Conservation (phyloP, 495 filamentous ascomycete genomes). For the Daldinia bambusicola region DNA sequence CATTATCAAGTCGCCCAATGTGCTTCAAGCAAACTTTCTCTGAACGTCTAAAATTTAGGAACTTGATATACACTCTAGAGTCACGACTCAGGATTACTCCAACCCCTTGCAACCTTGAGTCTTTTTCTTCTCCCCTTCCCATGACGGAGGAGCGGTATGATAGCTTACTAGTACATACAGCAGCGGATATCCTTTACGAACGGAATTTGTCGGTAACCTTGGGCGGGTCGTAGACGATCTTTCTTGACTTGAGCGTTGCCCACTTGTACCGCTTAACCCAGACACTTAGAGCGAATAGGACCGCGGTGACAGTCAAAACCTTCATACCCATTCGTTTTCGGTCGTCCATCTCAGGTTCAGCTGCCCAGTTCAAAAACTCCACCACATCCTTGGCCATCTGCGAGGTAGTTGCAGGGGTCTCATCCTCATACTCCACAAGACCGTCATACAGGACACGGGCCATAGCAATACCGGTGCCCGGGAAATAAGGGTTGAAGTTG, state of each 20-base stretch:
- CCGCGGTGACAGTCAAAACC: conserved; percentile 78
- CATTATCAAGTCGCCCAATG: conserved; percentile 25
- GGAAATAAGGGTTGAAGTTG: conserved; percentile 99
- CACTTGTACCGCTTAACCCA: conserved; percentile 99
- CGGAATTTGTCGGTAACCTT: conserved; percentile 52
- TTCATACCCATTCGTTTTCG: conserved; percentile 99
- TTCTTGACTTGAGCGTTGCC: conserved; percentile 92
- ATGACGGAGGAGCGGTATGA: conserved; percentile 50
- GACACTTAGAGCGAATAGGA: conserved; percentile 85
- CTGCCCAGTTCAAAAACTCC: conserved; percentile 99
- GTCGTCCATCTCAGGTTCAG: conserved; percentile 98
- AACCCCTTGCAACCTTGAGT: conserved; percentile 36
- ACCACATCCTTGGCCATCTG: conserved; percentile 99
- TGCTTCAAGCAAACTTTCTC: conserved; percentile 28
- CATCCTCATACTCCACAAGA: conserved; percentile 98
- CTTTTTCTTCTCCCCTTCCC: conserved; percentile 49
- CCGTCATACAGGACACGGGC: conserved; percentile 97
- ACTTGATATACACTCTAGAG: conserved; percentile 53
- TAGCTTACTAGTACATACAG: conserved; percentile 59
- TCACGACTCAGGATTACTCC: conserved; percentile 43
- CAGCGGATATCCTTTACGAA: conserved; percentile 48
- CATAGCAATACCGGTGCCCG: conserved; percentile 99
- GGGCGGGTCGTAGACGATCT: conserved; percentile 89
- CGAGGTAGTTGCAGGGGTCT: conserved; percentile 89
- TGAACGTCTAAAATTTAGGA: conserved; percentile 47